A percentile compares a stretch with the other conserved stretches of the same genome.
phyloP scores from a whole-genome alignment of 2,329 filamentous ascomycete genomes.

The Calonectria ilicicola region DNA sequence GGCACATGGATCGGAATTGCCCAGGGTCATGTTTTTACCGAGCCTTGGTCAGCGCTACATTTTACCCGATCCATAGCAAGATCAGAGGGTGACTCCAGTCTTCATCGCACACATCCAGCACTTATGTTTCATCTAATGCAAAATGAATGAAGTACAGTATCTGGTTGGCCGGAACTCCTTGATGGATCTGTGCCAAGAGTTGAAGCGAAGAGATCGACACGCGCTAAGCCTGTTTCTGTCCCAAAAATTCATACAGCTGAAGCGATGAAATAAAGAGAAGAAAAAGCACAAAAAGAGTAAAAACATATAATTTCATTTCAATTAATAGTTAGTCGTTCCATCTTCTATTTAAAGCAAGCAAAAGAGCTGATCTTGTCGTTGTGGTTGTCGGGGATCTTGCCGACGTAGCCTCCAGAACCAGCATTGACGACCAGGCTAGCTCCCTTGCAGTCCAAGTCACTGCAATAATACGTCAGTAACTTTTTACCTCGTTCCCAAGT shows the following conservation, averaged over 20 bases:
- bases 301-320: no score
- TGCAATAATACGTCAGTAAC: no score
- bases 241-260: no score
- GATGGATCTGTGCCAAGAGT: neutral
- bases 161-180: neutral
- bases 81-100: neutral
- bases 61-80: neutral
- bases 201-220: neutral
- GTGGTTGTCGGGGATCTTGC: slow-evolving; percentile 13
- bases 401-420: neutral
- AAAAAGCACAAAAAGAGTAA: no score
- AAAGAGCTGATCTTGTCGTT: slow-evolving; percentile 21
- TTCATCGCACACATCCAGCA: neutral
- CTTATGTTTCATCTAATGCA: neutral
- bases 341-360: slow-evolving; percentile 1
- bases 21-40: neutral
- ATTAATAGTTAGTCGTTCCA: no score
- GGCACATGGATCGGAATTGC: neutral
- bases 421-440: slow-evolving; percentile 9
- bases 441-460: neutral
- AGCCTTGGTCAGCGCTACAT: neutral
- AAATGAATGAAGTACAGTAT: no score
- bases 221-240: neutral
- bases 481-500: no score
- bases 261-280: no score